Conservation (phyloP, 1,284 basidiomycete species). For the Leccinum fallax region DNA sequence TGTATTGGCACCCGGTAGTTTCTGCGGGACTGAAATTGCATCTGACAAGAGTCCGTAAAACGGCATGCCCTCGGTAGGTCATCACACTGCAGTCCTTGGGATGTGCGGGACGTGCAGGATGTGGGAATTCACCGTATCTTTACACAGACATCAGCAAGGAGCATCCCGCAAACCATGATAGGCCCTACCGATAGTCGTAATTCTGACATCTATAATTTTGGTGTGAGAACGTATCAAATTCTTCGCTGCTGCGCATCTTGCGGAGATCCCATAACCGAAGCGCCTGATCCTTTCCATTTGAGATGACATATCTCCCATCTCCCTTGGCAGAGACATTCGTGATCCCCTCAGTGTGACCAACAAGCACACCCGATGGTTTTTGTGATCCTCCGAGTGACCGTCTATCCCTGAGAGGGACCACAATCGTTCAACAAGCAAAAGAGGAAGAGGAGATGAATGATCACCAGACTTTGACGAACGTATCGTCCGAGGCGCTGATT, state of each 20-base stretch:
- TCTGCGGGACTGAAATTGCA: conserved; percentile 94
- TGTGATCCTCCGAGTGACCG: conserved; percentile 79
- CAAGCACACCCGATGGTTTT: conserved; percentile 89
- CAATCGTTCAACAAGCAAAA: background rate
- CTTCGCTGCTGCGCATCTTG: conserved; percentile 80
- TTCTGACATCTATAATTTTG: conserved; percentile 60
- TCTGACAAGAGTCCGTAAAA: conserved; percentile 92
- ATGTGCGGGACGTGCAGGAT: conserved; percentile 67
- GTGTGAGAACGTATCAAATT: conserved; percentile 61
- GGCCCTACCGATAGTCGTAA: conserved; percentile 80
- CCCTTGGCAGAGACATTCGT: conserved; percentile 88
- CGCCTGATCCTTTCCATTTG: conserved; percentile 98
- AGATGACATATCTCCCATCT: conserved; percentile 93
- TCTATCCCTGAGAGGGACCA: conserved; percentile 69
- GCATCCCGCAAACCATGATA: background rate
- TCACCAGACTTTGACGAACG: conserved; percentile 93
- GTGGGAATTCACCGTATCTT: conserved; percentile 69
- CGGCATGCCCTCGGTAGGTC: conserved; percentile 92
- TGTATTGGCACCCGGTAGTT: conserved; percentile 90
- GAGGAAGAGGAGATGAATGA: conserved; percentile 18
- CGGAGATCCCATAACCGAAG: conserved; percentile 93
- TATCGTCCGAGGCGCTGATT: conserved; percentile 93
- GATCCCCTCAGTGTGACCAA: conserved; percentile 95
- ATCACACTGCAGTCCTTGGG: conserved; percentile 94
- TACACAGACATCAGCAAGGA: conserved; percentile 11